phyloP scores from a whole-genome alignment of 768 basidiomycete genomes.

The Amanita exitialis region DNA sequence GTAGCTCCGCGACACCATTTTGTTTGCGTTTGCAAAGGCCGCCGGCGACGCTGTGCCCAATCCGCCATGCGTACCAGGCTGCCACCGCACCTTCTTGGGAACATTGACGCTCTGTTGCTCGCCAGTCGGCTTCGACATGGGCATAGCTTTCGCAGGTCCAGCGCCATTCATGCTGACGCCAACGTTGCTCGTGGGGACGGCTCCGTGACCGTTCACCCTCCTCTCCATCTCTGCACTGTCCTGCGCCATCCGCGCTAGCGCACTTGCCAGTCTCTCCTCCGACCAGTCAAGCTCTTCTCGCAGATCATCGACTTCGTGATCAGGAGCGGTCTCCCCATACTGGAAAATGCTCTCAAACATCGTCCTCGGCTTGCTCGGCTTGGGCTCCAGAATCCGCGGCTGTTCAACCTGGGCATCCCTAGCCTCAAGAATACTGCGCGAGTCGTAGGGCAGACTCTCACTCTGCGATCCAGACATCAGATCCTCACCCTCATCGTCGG shows the following conservation, averaged over 20 bases:
- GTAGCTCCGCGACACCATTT: neutral
- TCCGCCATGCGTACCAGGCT: neutral
- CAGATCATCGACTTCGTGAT: neutral
- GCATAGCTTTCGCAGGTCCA: neutral
- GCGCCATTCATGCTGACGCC: neutral
- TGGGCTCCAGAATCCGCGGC: constrained; percentile 4
- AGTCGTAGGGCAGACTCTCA: constrained; percentile 5
- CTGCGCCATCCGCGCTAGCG: neutral
- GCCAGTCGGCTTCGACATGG: neutral
- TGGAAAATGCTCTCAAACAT: constrained; percentile 5
- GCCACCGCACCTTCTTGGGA: constrained; percentile 2
- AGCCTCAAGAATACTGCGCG: constrained; percentile 4
- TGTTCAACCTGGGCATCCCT: neutral
- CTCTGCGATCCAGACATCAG: neutral
- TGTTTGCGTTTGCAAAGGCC: neutral
- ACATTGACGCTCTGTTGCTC: neutral
- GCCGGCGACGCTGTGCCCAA: neutral
- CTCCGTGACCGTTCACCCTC: neutral
- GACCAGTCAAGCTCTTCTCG: constrained; percentile 2
- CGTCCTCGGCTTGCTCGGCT: constrained; percentile 4
- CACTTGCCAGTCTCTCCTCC: neutral
- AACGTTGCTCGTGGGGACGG: neutral
- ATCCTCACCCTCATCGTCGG: constrained; percentile 4
- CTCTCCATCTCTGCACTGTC: constrained; percentile 2
- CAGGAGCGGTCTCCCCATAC: neutral